These are phyloP conservation scores for Piloderma croceum DNA, from an alignment of 768 basidiomycete species.

Conservation along the genomic window DNA sequence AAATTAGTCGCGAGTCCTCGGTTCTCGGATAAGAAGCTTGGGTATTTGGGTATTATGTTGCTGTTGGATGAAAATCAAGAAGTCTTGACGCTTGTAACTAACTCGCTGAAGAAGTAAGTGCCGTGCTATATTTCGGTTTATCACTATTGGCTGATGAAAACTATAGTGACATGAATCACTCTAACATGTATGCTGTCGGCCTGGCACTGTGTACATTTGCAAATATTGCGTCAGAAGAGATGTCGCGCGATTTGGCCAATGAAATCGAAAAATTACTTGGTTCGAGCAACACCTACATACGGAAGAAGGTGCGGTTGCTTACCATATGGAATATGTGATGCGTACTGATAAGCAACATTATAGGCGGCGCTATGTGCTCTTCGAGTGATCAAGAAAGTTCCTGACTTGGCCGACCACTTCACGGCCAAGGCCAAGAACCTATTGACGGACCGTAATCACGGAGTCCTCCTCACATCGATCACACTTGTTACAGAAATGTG, in stretches of 20 bases:
- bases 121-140: neutral
- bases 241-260: constrained; percentile 96
- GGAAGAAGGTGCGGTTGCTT: constrained; percentile 78
- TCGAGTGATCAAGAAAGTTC: constrained; percentile 91
- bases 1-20: constrained; percentile 92
- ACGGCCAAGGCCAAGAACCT: constrained; percentile 81
- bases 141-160: neutral
- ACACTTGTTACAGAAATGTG: constrained; percentile 97
- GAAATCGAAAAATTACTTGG: constrained; percentile 97
- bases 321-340: neutral
- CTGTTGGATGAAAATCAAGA: constrained; percentile 97
- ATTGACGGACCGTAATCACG: constrained; percentile 93
- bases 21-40: constrained; percentile 93
- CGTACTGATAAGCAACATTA: constrained; percentile 2
- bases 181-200: constrained; percentile 98
- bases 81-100: constrained; percentile 94
- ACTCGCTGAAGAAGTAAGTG: constrained; percentile 93
- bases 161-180: constrained; percentile 94
- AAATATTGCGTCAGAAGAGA: constrained; percentile 98
- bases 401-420: constrained; percentile 93
- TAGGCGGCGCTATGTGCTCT: constrained; percentile 95
- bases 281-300: constrained; percentile 96
- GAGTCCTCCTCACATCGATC: constrained; percentile 89
- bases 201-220: constrained; percentile 97
- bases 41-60: constrained; percentile 97